Conservation (phyloP, 208 protist species). For the Kentomonas sorsogonicus region DNA sequence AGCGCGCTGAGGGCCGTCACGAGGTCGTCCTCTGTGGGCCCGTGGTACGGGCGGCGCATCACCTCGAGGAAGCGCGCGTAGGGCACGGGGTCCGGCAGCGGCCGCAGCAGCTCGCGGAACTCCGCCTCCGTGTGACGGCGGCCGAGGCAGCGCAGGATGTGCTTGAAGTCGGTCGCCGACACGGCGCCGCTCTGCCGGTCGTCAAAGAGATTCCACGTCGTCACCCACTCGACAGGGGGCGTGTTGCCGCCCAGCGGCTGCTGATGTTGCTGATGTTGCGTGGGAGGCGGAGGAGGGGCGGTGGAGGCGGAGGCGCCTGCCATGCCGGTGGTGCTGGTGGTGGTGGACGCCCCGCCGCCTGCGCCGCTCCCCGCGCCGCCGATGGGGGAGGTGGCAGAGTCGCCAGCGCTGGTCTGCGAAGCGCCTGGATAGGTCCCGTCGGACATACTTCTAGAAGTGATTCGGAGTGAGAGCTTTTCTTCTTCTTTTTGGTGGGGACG, state of each 20-base stretch:
- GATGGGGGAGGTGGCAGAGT: no score
- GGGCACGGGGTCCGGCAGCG: constrained; percentile 52
- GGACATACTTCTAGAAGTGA: no score
- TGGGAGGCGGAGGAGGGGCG: neutral
- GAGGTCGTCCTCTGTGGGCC: constrained; percentile 84
- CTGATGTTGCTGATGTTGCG: neutral
- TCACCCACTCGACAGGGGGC: constrained; percentile 73
- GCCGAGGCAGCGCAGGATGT: constrained; percentile 84
- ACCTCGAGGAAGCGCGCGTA: constrained; percentile 68
- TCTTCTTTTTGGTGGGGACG: no score
- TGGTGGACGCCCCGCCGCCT: no score
- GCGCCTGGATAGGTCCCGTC: no score
- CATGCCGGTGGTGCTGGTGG: neutral
- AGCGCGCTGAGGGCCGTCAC: constrained; percentile 78
- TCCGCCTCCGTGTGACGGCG: constrained; percentile 87
- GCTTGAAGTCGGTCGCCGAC: constrained; percentile 74
- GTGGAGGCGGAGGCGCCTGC: neutral
- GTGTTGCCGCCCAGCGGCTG: constrained; percentile 1
- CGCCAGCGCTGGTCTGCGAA: no score
- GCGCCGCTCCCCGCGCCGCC: no score
- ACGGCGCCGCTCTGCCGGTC: constrained; percentile 65
- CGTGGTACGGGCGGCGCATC: constrained; percentile 85
- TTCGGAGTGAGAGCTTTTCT: no score
- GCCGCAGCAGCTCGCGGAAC: constrained; percentile 66
- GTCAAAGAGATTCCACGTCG: constrained; percentile 89